Percentiles rank a stretch among this genome's conserved stretches.
These are phyloP conservation scores for Apiospora saccharicola DNA, from an alignment of 2,329 filamentous ascomycete genomes.

Conservation along the genomic window DNA sequence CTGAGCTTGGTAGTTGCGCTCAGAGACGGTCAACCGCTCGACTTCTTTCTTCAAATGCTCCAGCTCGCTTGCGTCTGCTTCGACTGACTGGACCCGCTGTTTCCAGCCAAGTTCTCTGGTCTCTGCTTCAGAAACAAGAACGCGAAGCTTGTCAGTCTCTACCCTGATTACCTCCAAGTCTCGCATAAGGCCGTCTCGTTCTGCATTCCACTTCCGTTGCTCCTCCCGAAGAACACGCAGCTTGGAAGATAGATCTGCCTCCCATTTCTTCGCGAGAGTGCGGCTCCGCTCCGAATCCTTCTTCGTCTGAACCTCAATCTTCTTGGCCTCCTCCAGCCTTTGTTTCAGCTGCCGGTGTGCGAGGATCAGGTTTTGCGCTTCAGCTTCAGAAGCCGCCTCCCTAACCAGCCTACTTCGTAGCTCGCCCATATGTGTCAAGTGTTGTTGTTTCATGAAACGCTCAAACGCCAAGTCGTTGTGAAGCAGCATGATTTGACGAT, in stretches of 20 bases:
- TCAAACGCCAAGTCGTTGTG: constrained; percentile 86
- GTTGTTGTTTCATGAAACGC: constrained; percentile 83
- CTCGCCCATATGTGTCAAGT: constrained; percentile 82
- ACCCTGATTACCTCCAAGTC: constrained; percentile 65
- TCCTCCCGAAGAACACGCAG: constrained; percentile 73
- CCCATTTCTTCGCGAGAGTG: constrained; percentile 79
- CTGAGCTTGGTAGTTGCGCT: constrained; percentile 69
- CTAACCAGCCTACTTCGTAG: constrained; percentile 77
- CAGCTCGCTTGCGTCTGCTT: constrained; percentile 67
- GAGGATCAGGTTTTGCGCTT: constrained; percentile 82
- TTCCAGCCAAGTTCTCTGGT: constrained; percentile 69
- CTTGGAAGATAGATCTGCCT: constrained; percentile 73
- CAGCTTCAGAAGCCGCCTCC: constrained; percentile 80
- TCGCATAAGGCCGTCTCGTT: constrained; percentile 62
- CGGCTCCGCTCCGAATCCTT: constrained; percentile 77
- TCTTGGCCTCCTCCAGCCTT: constrained; percentile 76
- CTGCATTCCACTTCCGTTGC: constrained; percentile 68
- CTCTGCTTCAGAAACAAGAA: constrained; percentile 73
- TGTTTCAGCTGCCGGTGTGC: constrained; percentile 77
- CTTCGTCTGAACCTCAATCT: constrained; percentile 72
- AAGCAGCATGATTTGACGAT: constrained; percentile 77
- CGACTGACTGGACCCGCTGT: constrained; percentile 69
- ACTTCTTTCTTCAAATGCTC: constrained; percentile 67
- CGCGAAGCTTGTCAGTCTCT: constrained; percentile 70
- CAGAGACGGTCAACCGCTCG: constrained; percentile 63